A percentile compares a stretch with the other conserved stretches of the same genome.
Conservation (phyloP, 257 asterid genomes). For the Solanum bukasovii region DNA sequence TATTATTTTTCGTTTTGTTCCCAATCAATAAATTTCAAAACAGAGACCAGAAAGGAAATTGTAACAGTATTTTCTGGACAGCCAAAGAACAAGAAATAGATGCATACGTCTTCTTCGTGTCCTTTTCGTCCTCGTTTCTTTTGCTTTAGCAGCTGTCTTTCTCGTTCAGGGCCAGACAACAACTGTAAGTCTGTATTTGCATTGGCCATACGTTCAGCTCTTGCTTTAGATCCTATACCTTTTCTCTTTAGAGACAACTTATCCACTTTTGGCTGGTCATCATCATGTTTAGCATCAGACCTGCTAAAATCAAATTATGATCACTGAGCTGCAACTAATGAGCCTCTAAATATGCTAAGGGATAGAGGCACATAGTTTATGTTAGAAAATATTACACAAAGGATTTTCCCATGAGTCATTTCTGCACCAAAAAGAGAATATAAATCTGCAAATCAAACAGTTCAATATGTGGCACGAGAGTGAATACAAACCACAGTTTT, state of each 20-base stretch:
- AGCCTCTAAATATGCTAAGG: background rate
- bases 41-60: background rate
- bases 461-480: background rate
- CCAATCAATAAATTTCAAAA: background rate
- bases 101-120: slow-evolving; percentile 80
- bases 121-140: slow-evolving; percentile 89
- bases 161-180: slow-evolving; percentile 76
- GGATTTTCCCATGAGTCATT: background rate
- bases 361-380: background rate
- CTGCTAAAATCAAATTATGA: slow-evolving; percentile 20
- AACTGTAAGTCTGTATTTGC: slow-evolving; percentile 88
- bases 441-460: background rate
- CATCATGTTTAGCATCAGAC: slow-evolving; percentile 32
- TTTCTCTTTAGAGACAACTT: slow-evolving; percentile 68
- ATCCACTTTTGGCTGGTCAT: slow-evolving; percentile 59
- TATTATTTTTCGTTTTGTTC: background rate
- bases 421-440: background rate
- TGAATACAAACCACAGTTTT: background rate
- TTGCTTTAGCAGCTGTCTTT: slow-evolving; percentile 69
- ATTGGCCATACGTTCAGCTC: slow-evolving; percentile 73
- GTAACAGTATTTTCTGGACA: background rate
- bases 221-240: slow-evolving; percentile 89
- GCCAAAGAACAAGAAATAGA: background rate
- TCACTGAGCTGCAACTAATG: background rate
- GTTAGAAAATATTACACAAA: background rate